Evolutionary conservation across 805 yeast genomes (phyloP).

Genomic region (Peterozyma toletana): DNA sequence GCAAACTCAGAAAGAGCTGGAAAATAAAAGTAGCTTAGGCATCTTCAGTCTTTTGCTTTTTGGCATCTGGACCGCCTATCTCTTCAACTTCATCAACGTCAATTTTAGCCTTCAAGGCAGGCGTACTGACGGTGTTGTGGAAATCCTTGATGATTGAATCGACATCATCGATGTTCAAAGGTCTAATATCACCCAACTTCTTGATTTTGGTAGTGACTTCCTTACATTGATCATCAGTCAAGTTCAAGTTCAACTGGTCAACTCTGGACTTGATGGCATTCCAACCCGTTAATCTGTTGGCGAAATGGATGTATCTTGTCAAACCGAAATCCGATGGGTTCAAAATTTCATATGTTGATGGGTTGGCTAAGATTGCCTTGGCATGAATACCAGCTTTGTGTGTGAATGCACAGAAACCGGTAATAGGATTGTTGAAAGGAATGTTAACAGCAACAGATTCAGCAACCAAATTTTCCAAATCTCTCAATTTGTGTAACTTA

Average conservation of each 20-base stretch:
- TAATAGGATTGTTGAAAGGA: constrained; percentile 57
- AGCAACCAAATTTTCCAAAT: constrained; percentile 50
- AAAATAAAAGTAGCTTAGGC: background rate
- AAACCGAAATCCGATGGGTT: constrained; percentile 53
- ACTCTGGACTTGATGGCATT: constrained; percentile 56
- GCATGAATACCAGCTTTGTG: constrained; percentile 63
- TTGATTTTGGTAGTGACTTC: constrained; percentile 48
- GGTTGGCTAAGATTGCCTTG: constrained; percentile 55
- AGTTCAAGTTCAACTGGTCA: constrained; percentile 48
- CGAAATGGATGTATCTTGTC: constrained; percentile 55
- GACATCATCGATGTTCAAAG: constrained; percentile 52
- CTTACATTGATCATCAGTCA: constrained; percentile 51
- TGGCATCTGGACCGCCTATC: constrained; percentile 2
- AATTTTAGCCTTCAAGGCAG: background rate
- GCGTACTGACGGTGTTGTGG: constrained; percentile 5
- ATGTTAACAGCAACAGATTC: constrained; percentile 52
- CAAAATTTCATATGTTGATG: constrained; percentile 55
- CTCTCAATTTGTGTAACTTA: constrained; percentile 48
- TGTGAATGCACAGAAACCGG: constrained; percentile 60
- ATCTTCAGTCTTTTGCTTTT: constrained; percentile 7
- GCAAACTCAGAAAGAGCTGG: too few species aligned
- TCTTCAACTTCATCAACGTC: constrained; percentile 3
- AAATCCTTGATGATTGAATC: constrained; percentile 51
- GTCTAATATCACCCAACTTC: constrained; percentile 53
- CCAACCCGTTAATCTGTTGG: constrained; percentile 58